Base-by-base conservation (phyloP, 495 filamentous ascomycete species). In the Penicillium steckii region DNA sequence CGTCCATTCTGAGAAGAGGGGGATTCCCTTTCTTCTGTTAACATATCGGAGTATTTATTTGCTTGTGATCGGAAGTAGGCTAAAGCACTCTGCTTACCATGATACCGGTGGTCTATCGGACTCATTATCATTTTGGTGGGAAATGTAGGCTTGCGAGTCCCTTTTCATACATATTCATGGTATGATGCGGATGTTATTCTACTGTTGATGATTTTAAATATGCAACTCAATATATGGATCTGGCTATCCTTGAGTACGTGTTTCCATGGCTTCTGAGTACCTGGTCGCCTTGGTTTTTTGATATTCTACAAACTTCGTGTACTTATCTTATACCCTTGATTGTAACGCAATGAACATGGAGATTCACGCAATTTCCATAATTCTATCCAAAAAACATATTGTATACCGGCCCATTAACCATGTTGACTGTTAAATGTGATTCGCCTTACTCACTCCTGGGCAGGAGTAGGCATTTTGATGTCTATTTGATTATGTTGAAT, bases 1-100 rank as follows among this genome's bases (percentile, higher is more conserved):
- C 65, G 64, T 42, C 42, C 57, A 3, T 58, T 67, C 27, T 72
- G 64, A 49, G 26, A 27, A 27, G n/a, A n/a, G n/a, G n/a, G n/a
- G n/a, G n/a, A n/a, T n/a, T n/a, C n/a, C n/a, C n/a, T n/a, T n/a
- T n/a, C n/a, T n/a, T n/a, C n/a, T n/a, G n/a, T n/a, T n/a, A n/a
- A n/a, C n/a, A n/a, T n/a, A n/a, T n/a, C n/a, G n/a, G n/a, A n/a
- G n/a, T n/a, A n/a, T n/a, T n/a, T n/a, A n/a, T n/a, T n/a, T n/a
- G n/a, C n/a, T n/a, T n/a, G n/a, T n/a, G n/a, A n/a, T n/a, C n/a
- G n/a, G n/a, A n/a, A n/a, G n/a, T n/a, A n/a, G n/a, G n/a, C n/a
- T n/a, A n/a, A n/a, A n/a, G n/a, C n/a, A n/a, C n/a, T n/a, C n/a
- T n/a, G n/a, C n/a, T n/a, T n/a, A n/a, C n/a, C n/a, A n/a, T n/a